A percentile compares a stretch with the other conserved stretches of the same genome.
Conservation (phyloP, 192 early-diverging fungal species). For the Backusella luteola region DNA sequence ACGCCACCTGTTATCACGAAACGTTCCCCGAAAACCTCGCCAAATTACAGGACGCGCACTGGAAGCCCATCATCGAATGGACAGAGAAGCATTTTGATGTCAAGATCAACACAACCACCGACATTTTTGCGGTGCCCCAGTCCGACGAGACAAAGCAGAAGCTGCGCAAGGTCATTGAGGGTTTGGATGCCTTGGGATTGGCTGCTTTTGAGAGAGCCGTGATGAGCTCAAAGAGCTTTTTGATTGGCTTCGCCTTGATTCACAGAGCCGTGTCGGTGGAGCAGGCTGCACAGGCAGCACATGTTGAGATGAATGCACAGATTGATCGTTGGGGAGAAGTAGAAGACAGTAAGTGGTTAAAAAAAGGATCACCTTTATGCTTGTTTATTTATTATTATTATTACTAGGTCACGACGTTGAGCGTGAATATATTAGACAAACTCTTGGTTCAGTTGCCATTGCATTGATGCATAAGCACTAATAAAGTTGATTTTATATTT, state of each 20-base stretch:
- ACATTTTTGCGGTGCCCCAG: conserved; percentile 72
- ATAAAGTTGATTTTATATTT: no score
- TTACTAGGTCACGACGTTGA: conserved; percentile 69
- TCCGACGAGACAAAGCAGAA: conserved; percentile 52
- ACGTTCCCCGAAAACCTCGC: conserved; percentile 76
- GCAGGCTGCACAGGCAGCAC: conserved; percentile 72
- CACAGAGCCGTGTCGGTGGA: conserved; percentile 72
- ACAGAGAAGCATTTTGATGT: conserved; percentile 61
- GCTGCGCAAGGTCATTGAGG: conserved; percentile 52
- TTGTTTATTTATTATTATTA: neutral
- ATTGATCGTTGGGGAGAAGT: conserved; percentile 91
- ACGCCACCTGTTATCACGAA: conserved; percentile 87
- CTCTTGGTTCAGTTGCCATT: conserved; percentile 74
- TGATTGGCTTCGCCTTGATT: conserved; percentile 88
- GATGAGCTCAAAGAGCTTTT: conserved; percentile 85
- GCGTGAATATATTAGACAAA: conserved; percentile 67
- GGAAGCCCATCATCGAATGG: conserved; percentile 82
- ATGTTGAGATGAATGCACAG: conserved; percentile 84
- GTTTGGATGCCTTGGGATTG: conserved; percentile 69
- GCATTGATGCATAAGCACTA: conserved; percentile 34
- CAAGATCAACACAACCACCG: conserved; percentile 68
- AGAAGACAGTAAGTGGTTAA: conserved; percentile 65
- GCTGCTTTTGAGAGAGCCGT: conserved; percentile 89
- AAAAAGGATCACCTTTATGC: neutral
- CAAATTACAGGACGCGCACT: conserved; percentile 75